Conservation (phyloP, 2,329 filamentous ascomycete species). For the Arthroderma sp. region DNA sequence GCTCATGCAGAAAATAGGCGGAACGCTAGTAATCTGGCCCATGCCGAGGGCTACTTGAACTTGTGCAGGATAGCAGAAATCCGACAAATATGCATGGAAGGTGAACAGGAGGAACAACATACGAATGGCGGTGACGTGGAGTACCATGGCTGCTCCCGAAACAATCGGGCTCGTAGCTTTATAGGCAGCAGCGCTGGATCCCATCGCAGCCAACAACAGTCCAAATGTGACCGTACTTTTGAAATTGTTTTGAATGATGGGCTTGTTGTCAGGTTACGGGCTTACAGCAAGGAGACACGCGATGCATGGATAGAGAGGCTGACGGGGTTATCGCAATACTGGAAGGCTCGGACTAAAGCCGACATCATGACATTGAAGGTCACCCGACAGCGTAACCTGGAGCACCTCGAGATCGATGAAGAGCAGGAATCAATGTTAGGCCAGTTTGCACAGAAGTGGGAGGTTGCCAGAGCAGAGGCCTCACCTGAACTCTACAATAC, state of each 20-base stretch:
- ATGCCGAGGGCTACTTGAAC: conserved; percentile 53
- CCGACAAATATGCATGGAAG: conserved; percentile 41
- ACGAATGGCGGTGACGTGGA: conserved; percentile 44
- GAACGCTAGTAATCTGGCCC: conserved; percentile 43
- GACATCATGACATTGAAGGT: conserved; percentile 47
- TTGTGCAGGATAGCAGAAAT: conserved; percentile 45
- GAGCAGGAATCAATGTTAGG: conserved; percentile 52
- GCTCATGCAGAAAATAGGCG: conserved; percentile 47
- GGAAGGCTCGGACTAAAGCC: conserved; percentile 42
- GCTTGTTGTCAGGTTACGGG: conserved; percentile 47
- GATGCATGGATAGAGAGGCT: conserved; percentile 51
- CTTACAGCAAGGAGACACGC: conserved; percentile 44
- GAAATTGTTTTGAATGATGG: conserved; percentile 50
- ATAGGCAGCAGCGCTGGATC: neutral
- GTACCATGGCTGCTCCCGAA: conserved; percentile 39
- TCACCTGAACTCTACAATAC: conserved; percentile 54
- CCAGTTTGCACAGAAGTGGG: conserved; percentile 55
- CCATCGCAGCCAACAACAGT: conserved; percentile 38
- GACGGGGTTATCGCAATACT: conserved; percentile 45
- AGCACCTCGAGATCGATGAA: conserved; percentile 50
- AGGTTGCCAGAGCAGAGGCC: conserved; percentile 51
- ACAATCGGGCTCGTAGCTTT: conserved; percentile 10
- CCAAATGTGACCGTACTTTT: conserved; percentile 46
- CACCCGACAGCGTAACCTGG: conserved; percentile 45
- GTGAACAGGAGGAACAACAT: conserved; percentile 39